Evolutionary conservation across 495 filamentous ascomycete species (phyloP), one percentile per base, ranked within the genome.

Genomic region (Chaetomium tenue): DNA sequence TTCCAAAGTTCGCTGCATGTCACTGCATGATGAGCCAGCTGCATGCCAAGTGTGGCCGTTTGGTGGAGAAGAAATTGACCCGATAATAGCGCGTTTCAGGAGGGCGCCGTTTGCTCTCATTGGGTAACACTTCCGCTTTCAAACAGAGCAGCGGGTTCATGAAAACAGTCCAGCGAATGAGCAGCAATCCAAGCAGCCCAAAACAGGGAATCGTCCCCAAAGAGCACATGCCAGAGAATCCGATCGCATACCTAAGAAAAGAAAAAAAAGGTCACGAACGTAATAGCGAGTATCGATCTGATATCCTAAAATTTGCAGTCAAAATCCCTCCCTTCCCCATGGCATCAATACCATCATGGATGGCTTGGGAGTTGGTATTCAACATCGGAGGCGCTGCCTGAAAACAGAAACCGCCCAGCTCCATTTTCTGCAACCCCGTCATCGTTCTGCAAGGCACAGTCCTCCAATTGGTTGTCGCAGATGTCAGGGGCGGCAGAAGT

Each of bases 401-500:
- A 12, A 60, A 18, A 50, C 20, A 52, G 8, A 11, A 47, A 23
- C 18, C n/a, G 11, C 12, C 30, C 28, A 16, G 44, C 9, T 9
- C 26, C 18, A 16, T 33, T 25, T 53, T 46, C 56, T 16, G 26
- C 61, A 63, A 3, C 61, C 33, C 33, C 23, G 46, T 48, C 30
- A 26, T 53, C 12, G n/a, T 30, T 57, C 61, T 64, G 62, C 62
- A 64, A 64, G 62, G 58, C 63, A 65, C 63, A 37, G 58, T 9
- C 9, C 22, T 56, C 26, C 51, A 28, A 65, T 65, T 64, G 62
- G 62, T 28, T 25, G 40, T 13, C 52, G 25, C 63, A 61, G 40
- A 50, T 52, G 58, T 42, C 64, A 57, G 64, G 64, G 58, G 58
- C 58, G 12, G 52, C 26, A 30, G 8, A 22, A 12, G 9, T 48